Evolutionary conservation across 1,139 yeast genomes (phyloP), one percentile per base, ranked within the genome.

Genomic region (Candida sp.): DNA sequence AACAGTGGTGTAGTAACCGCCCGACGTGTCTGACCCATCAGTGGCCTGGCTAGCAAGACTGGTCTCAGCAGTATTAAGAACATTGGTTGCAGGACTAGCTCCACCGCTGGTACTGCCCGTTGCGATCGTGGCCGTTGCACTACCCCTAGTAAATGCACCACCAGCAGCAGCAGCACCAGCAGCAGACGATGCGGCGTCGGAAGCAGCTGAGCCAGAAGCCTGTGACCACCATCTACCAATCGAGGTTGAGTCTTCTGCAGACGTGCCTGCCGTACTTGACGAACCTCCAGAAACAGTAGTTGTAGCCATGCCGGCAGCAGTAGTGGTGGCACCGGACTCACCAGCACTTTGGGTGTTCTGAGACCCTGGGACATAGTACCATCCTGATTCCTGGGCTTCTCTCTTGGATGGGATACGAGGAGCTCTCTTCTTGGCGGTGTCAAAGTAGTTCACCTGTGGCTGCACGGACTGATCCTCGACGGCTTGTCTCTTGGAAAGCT

Each of bases 1-100:
- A 7, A 57, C 52, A 22, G 59, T 50, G 9, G 56, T 53, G 53
- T 55, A 51, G 38, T 47, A 38, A 26, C 53, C 56, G 40, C 49
- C 55, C 28, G 43, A 34, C n/a, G 50, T 46, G 8, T 46, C 37
- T 7, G 46, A 39, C n/a, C 48, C 42, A 34, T 40, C 32, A 25
- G 50, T 28, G 11, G 48, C 17, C 2, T 12, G 28, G 9, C 11
- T 38, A n/a, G 51, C 47, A 31, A 51, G 40, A 33, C 46, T 44
- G 11, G 52, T 49, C 27, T 49, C 40, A 47, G 43, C 48, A 25
- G 27, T 8, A n/a, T 6, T 9, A 23, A 27, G 28, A 3, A 7
- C 32, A 33, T 25, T 34, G n/a, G 51, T 25, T 12, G 41, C 30
- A n/a, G 49, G 48, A 17, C 45, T 42, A 26, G 41, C 47, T 41